These are phyloP conservation scores for Fraxinus nigra DNA, from an alignment of 305 asterid genomes.

Conservation along the genomic window DNA sequence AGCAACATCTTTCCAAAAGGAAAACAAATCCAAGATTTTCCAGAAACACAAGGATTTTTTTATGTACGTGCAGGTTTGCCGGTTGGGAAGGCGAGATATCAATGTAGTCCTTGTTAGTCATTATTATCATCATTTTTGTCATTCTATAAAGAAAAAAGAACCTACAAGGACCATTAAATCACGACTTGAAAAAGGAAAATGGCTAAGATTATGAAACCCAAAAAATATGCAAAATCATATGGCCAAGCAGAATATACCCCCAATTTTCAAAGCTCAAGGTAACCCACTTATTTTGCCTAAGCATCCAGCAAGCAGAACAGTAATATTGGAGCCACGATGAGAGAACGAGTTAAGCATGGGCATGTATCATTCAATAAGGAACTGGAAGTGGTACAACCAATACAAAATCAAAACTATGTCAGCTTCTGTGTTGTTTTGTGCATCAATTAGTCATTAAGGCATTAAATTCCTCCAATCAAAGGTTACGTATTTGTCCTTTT, in stretches of 20 bases:
- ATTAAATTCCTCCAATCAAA: neutral
- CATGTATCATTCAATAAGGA: neutral
- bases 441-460: neutral
- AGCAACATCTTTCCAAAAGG: neutral
- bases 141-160: slow-evolving; percentile 15
- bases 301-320: neutral
- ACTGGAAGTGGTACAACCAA: neutral
- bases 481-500: neutral
- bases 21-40: slow-evolving; percentile 6
- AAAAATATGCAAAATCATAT: neutral
- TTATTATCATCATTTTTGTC: slow-evolving; percentile 15
- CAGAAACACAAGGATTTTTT: slow-evolving; percentile 2
- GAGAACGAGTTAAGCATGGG: neutral
- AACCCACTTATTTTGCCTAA: neutral
- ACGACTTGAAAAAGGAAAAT: slow-evolving; percentile 13
- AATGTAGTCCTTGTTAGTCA: slow-evolving; percentile 11
- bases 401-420: neutral
- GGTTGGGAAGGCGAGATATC: neutral
- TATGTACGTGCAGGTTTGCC: slow-evolving; percentile 9
- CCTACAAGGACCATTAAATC: slow-evolving; percentile 13
- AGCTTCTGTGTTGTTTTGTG: neutral
- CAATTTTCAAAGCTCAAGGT: neutral
- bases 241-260: neutral
- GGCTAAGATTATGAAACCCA: slow-evolving; percentile 10
- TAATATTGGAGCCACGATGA: neutral